phyloP scores from a whole-genome alignment of 805 yeast species.

The Jamesozyma rosinii region DNA sequence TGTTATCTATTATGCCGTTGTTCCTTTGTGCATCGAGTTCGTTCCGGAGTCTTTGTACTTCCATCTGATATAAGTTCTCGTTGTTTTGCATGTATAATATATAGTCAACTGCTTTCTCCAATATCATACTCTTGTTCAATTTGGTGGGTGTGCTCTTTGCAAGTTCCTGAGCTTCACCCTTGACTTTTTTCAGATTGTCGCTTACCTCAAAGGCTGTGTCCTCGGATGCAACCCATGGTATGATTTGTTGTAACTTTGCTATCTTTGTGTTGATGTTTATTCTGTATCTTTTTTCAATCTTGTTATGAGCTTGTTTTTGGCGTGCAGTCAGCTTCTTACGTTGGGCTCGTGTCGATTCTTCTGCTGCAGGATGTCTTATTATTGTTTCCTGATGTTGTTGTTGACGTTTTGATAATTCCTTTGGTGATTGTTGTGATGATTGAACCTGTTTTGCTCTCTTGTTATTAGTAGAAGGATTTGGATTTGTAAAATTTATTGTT shows the following conservation, averaged over 20 bases:
- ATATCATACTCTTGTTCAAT: conserved; percentile 56
- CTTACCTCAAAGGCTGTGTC: conserved; percentile 49
- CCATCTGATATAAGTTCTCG: conserved; percentile 31
- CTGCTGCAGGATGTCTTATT: no score
- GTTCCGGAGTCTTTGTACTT: conserved; percentile 26
- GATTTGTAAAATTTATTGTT: neutral
- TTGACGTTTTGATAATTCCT: no score
- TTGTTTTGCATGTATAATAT: conserved; percentile 44
- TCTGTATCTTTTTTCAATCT: conserved; percentile 61
- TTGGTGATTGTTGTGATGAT: no score
- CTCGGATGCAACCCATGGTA: conserved; percentile 58
- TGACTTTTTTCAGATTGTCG: conserved; percentile 8
- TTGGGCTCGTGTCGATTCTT: neutral
- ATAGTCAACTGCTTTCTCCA: conserved; percentile 61
- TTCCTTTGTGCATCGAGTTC: conserved; percentile 25
- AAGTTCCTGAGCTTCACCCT: neutral
- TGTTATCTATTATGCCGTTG: neutral
- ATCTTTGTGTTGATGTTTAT: conserved; percentile 65
- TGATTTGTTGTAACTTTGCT: conserved; percentile 54
- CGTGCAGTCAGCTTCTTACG: conserved; percentile 45
- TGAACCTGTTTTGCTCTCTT: no score
- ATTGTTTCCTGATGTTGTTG: no score
- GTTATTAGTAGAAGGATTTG: neutral
- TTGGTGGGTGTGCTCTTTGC: conserved; percentile 26
- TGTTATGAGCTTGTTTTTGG: conserved; percentile 65